Evolutionary conservation across 2,329 filamentous ascomycete genomes (phyloP), one percentile per base, ranked within the genome.

Genomic region (Nemania sp.): DNA sequence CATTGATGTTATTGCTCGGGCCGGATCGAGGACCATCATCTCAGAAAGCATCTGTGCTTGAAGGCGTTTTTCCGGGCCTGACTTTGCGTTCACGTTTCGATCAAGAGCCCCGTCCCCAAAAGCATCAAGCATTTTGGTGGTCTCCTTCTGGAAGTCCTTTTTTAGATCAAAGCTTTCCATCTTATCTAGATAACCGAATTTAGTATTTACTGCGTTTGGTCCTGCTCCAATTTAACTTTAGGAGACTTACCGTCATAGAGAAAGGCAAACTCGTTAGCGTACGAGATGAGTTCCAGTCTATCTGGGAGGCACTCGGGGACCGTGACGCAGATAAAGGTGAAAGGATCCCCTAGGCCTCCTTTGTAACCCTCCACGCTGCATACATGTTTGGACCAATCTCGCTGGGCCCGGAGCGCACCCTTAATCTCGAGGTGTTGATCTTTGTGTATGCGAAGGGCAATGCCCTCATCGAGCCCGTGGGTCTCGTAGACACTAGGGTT

Each of bases 191-290:
- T 32, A 10, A 6, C 15, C n/a, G 2, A 5, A 45, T 27, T 61
- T 47, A 64, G 41, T 24, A 26, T 22, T n/a, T n/a, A n/a, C n/a
- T 24, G 27, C 41, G 7, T 3, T 24, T 5, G 73, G 22, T 24
- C 72, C 72, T 11, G 67, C 47, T 7, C 70, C 57, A 8, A 26
- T 22, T 2, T 3, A 35, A 7, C 32, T 35, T 35, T 11, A 32
- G n/a, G 27, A 45, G 7, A 15, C 43, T 57, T 73, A 69, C 72
- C 75, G 68, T 83, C 81, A 69, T 82, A 76, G 7, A 82, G 72
- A 62, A 82, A 82, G 1, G 77, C 79, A 68, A 79, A 82, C 65
- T 83, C 81, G 43, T 80, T 79, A 0, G 78, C 78, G 68, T 82
- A 82, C 4, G 77, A 76, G 26, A 81, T 64, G 24, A 81, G 73